Evolutionary conservation across 2,329 filamentous ascomycete genomes (phyloP), one percentile per base, ranked within the genome.

Genomic region (Chaetomium strumarium): DNA sequence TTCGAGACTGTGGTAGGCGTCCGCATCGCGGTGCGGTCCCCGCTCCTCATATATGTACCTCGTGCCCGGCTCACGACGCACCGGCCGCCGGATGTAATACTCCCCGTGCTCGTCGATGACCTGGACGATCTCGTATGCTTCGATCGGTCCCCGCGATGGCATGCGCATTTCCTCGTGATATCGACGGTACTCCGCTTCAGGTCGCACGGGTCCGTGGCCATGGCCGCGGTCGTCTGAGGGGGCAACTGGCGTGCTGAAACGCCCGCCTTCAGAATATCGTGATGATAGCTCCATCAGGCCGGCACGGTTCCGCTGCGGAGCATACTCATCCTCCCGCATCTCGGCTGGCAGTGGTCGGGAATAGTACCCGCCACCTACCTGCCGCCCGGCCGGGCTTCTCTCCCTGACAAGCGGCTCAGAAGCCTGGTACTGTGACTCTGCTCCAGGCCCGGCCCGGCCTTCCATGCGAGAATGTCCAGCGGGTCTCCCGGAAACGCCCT

Each of bases 71-170:
- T 58, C 57, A 17, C 50, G 56, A 3, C 53, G 62, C 7, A 62
- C 57, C 5, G 74, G 73, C 29, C 73, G 69, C 37, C 70, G 68
- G 49, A 77, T 68, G 54, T 73, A 71, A 55, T 77, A 78, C 45
- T 74, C 68, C 11, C 75, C 75, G 17, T 70, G 63, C 2, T 70
- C 65, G 58, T 75, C 72, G 12, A 68, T 66, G 8, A 75, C 70
- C 37, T 73, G 70, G 33, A 79, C 68, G 11, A 76, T 65, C 59
- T 79, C 76, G 53, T 72, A 73, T 5, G 68, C 58, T 43, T 66
- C 58, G 41, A 63, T 61, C 5, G 61, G 56, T 10, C 40, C 38
- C 10, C 66, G 64, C n/a, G 58, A 56, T 24, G 56, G 62, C 42
- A 59, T 62, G 34, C 36, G 49, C 19, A 65, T 63, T 41, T 68